phyloP scores from a whole-genome alignment of 495 filamentous ascomycete species.

The Cryomyces minteri region DNA sequence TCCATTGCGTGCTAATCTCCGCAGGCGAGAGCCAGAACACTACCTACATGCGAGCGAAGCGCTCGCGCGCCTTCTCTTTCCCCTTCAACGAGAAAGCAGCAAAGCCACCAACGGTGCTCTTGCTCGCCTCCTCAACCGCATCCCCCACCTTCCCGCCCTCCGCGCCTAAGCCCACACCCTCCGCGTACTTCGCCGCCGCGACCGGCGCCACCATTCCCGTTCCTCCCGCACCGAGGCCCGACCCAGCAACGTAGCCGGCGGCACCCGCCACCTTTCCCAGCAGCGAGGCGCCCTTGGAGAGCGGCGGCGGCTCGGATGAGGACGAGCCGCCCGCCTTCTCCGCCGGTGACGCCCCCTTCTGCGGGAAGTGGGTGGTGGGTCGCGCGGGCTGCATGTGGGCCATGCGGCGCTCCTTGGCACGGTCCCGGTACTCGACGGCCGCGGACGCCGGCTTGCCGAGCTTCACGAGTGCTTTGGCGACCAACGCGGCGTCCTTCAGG shows the following conservation, averaged over 20 bases:
- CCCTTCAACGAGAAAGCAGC: constrained; percentile 62
- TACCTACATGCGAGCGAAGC: constrained; percentile 13
- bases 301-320: constrained; percentile 19
- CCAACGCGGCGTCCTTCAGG: constrained; percentile 38
- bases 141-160: constrained; percentile 72
- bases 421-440: constrained; percentile 53
- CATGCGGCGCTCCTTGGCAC: constrained; percentile 63
- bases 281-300: constrained; percentile 68
- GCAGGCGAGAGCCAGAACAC: too few relatives aligned
- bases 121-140: constrained; percentile 58
- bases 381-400: constrained; percentile 51
- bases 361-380: constrained; percentile 23
- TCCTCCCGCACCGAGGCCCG: constrained; percentile 64
- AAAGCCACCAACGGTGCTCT: constrained; percentile 51
- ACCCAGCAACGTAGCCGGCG: constrained; percentile 55
- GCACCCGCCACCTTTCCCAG: constrained; percentile 54
- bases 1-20: too few relatives aligned
- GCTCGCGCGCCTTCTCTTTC: constrained; percentile 59
- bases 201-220: constrained; percentile 63
- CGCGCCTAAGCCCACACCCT: constrained; percentile 73
- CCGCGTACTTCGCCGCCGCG: constrained; percentile 56
- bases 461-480: constrained; percentile 42
- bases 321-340: constrained; percentile 9
- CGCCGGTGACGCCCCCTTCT: constrained; percentile 14
- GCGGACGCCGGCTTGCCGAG: constrained; percentile 21